Evolutionary conservation across 352 stramenopile species (phyloP).

Genomic region (Blastocystis sp.): DNA sequence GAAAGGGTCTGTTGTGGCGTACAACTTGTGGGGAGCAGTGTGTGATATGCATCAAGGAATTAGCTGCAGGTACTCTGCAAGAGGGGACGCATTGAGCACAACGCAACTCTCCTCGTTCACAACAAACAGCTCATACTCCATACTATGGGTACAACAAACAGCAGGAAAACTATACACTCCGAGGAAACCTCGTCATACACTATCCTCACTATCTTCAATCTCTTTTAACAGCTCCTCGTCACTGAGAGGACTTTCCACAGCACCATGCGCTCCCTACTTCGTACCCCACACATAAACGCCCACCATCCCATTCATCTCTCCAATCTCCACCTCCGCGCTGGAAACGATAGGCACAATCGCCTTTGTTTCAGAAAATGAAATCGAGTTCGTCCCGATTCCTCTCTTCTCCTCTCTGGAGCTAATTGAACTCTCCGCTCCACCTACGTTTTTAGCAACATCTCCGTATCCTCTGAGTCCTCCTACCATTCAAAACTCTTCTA

Average conservation of each 20-base stretch:
- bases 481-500: not conserved
- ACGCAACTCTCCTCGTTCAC: not conserved
- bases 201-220: constrained; percentile 35
- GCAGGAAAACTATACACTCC: not conserved
- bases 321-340: not conserved
- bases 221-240: constrained; percentile 46
- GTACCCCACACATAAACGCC: not conserved
- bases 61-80: no score
- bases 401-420: constrained; percentile 12
- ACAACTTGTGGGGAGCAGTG: no score
- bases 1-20: no score
- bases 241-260: not conserved
- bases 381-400: not conserved
- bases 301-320: not conserved
- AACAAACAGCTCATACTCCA: not conserved
- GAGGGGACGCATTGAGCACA: no score
- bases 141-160: not conserved
- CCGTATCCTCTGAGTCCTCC: constrained; percentile 26
- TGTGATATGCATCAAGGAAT: no score
- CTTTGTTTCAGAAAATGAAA: not conserved
- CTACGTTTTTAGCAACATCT: constrained; percentile 8
- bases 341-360: not conserved
- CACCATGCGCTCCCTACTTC: not conserved
- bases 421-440: not conserved
- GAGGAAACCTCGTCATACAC: not conserved